phyloP scores from a whole-genome alignment of 345 rosid species.

The Sisymbrium altissimum region DNA sequence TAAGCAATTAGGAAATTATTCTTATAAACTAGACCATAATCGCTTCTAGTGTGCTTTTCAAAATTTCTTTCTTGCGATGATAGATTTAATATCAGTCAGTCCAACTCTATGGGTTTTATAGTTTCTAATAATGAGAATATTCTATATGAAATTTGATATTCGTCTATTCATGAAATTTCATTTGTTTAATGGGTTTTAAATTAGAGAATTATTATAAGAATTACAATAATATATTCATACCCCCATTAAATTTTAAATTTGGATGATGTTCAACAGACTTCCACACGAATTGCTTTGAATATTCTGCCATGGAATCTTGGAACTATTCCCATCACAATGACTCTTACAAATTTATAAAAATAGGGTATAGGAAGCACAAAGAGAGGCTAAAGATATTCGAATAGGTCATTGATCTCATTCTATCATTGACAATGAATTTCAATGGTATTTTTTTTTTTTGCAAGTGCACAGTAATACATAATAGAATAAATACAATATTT shows the following conservation, averaged over 20 bases:
- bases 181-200: neutral
- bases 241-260: neutral
- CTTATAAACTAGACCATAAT: neutral
- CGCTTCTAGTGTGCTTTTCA: neutral
- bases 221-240: neutral
- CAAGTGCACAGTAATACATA: too few species aligned
- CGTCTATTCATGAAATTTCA: neutral
- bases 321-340: too few species aligned
- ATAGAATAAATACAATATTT: too few species aligned
- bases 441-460: too few species aligned
- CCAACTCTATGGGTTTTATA: neutral
- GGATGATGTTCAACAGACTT: too few species aligned
- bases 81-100: neutral
- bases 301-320: too few species aligned
- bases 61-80: neutral
- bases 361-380: too few species aligned
- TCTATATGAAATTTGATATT: neutral
- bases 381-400: too few species aligned
- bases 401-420: too few species aligned
- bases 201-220: neutral
- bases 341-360: too few species aligned
- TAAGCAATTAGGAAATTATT: neutral
- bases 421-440: too few species aligned
- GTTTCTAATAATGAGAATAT: neutral
- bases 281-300: too few species aligned